Evolutionary conservation across 2,329 filamentous ascomycete genomes (phyloP), one percentile per base, ranked within the genome.

Genomic region (Aspergillus awamori): DNA sequence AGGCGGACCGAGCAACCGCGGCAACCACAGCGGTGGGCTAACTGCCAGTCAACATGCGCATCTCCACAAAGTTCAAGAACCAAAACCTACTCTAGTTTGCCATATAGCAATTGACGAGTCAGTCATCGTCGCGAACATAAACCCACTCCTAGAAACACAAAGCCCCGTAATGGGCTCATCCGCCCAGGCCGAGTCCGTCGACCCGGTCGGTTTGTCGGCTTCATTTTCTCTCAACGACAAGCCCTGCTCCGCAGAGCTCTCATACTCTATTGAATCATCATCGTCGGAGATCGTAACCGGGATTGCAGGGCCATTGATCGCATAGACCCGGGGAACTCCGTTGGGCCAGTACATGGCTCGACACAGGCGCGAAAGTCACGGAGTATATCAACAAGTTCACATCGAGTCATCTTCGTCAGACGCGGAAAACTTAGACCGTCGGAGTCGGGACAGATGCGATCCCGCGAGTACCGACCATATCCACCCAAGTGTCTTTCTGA

Each of bases 11-110:
- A 62, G 93, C 84, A 52, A 97, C 88, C 26, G 93, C 87, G 62
- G 93, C 93, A 57, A 98, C 85, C 30, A 97, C 87, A 24, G 93
- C 93, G 57, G 92, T 93, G 53, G 95, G 95, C 90, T 97, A 74
- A 64, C 43, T 13, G 58, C 66, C 61, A 65, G 66, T 73, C 62
- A 73, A 66, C 66, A 66, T 71, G 63, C 74, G 72, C 24, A 63
- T 58, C 48, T 52, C 59, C 47, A 49, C 53, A 58, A 62, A 11
- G 13, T 36, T 36, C 33, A 13, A 36, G 58, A 53, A 17, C 52
- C 53, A 51, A 47, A 4, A 70, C 82, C 62, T 83, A 93, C 92
- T 85, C 94, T 94, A 58, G 92, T 94, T 80, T 99, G 95, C 95
- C 95, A 99, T 67, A 99, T 84, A n/a, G 91, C 92, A 75, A 99